Evolutionary conservation across 1,284 basidiomycete genomes (phyloP).

Genomic region (Fomitiporia mediterranea): DNA sequence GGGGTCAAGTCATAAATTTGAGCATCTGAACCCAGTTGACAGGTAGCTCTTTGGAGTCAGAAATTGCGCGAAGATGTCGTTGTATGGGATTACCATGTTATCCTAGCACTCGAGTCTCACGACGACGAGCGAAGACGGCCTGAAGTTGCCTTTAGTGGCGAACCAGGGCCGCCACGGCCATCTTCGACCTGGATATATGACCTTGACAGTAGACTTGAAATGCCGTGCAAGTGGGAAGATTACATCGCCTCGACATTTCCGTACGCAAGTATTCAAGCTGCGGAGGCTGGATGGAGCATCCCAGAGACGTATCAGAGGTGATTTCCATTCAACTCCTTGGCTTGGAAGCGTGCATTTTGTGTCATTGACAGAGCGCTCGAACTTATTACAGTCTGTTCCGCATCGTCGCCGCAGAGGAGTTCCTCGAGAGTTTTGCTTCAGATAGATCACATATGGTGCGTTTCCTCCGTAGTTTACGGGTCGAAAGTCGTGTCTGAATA

Average conservation of each 20-base stretch:
- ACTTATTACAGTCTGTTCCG: conserved; percentile 33
- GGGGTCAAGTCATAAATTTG: neutral
- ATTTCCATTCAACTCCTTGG: neutral
- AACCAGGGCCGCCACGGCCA: conserved; percentile 9
- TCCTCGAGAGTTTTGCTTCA: conserved; percentile 63
- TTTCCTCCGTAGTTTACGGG: conserved; percentile 5
- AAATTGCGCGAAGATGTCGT: conserved; percentile 41
- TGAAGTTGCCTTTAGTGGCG: neutral
- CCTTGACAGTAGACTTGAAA: conserved; percentile 48
- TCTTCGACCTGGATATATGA: conserved; percentile 65
- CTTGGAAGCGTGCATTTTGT: neutral
- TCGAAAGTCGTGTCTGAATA: neutral
- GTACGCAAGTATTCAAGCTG: conserved; percentile 3
- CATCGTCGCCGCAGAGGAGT: conserved; percentile 48
- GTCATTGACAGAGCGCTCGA: neutral
- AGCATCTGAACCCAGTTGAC: neutral
- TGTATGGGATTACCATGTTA: conserved; percentile 76
- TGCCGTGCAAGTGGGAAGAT: conserved; percentile 43
- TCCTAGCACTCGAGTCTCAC: conserved; percentile 41
- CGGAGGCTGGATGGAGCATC: conserved; percentile 25
- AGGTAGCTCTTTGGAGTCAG: conserved; percentile 68
- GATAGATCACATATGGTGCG: conserved; percentile 75
- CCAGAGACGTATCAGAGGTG: conserved; percentile 15
- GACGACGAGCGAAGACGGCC: conserved; percentile 10
- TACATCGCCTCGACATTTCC: conserved; percentile 19